Evolutionary conservation across 306 rosid genomes (phyloP).

Genomic region (Quercus dentata): DNA sequence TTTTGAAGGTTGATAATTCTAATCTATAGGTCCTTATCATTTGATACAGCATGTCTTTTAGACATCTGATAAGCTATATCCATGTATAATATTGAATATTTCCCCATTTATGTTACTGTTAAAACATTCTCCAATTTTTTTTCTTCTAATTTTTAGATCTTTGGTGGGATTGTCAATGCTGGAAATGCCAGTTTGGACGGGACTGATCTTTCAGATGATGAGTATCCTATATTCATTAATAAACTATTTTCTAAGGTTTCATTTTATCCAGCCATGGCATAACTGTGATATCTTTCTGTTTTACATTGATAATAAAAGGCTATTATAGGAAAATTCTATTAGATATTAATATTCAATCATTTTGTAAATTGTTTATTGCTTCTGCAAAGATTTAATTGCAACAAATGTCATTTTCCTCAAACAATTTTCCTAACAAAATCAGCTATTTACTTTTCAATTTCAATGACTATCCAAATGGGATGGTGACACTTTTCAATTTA

Average conservation of each 20-base stretch:
- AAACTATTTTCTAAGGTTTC: slow-evolving; percentile 2
- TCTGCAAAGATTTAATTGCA: slow-evolving; percentile 13
- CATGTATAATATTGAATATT: neutral
- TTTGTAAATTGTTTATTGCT: neutral
- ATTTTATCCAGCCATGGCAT: slow-evolving; percentile 14
- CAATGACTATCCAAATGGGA: slow-evolving; percentile 94
- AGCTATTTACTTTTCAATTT: slow-evolving; percentile 92
- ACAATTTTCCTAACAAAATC: slow-evolving; percentile 61
- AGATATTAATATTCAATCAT: neutral
- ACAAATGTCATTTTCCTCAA: slow-evolving; percentile 19
- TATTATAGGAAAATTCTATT: neutral
- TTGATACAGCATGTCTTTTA: neutral
- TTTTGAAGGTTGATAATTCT: neutral
- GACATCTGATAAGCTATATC: neutral
- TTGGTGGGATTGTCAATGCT: slow-evolving; percentile 85
- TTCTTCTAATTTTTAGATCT: slow-evolving; percentile 43
- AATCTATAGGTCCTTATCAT: too few relatives aligned
- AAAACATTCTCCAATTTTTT: slow-evolving; percentile 4
- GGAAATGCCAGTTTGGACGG: slow-evolving; percentile 69
- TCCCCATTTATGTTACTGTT: slow-evolving; percentile 10
- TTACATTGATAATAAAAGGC: neutral
- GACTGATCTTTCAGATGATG: slow-evolving; percentile 67
- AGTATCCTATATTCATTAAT: slow-evolving; percentile 71
- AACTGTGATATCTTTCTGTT: neutral
- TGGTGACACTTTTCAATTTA: slow-evolving; percentile 98